Conservation (phyloP, 768 basidiomycete species). For the Kwoniella europaea region DNA sequence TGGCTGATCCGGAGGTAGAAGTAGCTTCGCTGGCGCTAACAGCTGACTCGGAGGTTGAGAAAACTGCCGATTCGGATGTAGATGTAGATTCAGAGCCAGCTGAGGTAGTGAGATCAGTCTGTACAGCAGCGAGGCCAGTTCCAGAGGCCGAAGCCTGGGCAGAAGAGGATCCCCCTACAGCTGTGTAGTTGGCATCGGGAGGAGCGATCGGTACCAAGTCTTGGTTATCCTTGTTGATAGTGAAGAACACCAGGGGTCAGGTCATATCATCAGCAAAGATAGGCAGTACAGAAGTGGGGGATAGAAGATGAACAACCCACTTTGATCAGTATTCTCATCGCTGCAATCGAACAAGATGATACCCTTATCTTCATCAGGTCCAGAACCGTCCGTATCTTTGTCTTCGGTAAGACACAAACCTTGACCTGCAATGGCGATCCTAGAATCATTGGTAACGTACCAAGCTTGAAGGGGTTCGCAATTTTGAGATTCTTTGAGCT, state of each 20-base stretch:
- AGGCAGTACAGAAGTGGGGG: background rate
- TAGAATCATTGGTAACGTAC: constrained; percentile 7
- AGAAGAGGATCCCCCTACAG: background rate
- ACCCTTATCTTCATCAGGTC: constrained; percentile 7
- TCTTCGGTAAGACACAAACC: constrained; percentile 5
- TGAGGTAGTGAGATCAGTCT: background rate
- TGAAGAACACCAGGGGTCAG: background rate
- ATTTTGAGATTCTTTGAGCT: constrained; percentile 7
- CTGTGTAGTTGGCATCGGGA: background rate
- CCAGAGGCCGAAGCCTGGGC: background rate
- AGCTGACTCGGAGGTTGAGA: background rate
- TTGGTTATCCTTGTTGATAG: background rate
- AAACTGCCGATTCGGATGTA: too few relatives aligned
- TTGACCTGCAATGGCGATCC: constrained; percentile 5
- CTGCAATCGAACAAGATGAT: constrained; percentile 2
- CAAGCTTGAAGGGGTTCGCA: background rate
- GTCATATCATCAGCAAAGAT: background rate
- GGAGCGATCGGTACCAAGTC: background rate
- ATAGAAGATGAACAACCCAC: background rate
- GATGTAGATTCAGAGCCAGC: background rate
- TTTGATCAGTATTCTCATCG: constrained; percentile 12
- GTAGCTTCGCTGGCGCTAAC: background rate
- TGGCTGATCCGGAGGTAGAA: background rate
- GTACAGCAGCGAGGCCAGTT: background rate
- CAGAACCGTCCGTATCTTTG: background rate